Conservation (phyloP, 768 basidiomycete genomes). For the Tulasnella sp. region DNA sequence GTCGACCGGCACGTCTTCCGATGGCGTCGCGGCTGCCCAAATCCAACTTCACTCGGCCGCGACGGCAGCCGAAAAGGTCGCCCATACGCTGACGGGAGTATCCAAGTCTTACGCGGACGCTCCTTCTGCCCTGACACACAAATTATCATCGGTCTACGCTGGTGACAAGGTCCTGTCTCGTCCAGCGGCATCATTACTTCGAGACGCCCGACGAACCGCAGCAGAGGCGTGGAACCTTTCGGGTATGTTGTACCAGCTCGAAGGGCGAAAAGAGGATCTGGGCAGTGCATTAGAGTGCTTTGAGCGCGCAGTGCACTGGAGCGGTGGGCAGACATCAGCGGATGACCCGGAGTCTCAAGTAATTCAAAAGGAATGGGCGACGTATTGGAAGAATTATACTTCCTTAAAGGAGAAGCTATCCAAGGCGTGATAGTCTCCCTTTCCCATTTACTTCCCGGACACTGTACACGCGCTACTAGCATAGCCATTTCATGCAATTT, state of each 20-base stretch:
- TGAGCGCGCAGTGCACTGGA: conserved; percentile 66
- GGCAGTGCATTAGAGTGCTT: conserved; percentile 57
- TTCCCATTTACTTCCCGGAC: background rate
- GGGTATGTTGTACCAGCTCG: conserved; percentile 58
- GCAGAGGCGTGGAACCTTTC: conserved; percentile 73
- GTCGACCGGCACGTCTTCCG: conserved; percentile 32
- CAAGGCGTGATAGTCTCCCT: background rate
- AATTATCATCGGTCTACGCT: background rate
- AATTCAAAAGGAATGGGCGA: conserved; percentile 28
- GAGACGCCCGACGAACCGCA: conserved; percentile 65
- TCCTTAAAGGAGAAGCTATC: conserved; percentile 21
- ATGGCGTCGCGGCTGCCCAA: conserved; percentile 41
- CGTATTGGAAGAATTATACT: conserved; percentile 26
- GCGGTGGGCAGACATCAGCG: conserved; percentile 40
- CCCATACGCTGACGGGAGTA: conserved; percentile 49
- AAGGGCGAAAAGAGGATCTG: conserved; percentile 34
- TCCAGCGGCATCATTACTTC: conserved; percentile 56
- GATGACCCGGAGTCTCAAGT: conserved; percentile 22
- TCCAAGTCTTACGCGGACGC: conserved; percentile 41
- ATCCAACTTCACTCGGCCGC: conserved; percentile 60
- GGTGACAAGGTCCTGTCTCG: conserved; percentile 41
- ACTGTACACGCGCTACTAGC: background rate
- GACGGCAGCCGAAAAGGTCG: conserved; percentile 64
- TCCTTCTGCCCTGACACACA: conserved; percentile 40
- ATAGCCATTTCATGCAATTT: background rate